A percentile compares a stretch with the other conserved stretches of the same genome.
Conservation (phyloP, 805 yeast genomes). For the Kluyveromyces wickerhamii region DNA sequence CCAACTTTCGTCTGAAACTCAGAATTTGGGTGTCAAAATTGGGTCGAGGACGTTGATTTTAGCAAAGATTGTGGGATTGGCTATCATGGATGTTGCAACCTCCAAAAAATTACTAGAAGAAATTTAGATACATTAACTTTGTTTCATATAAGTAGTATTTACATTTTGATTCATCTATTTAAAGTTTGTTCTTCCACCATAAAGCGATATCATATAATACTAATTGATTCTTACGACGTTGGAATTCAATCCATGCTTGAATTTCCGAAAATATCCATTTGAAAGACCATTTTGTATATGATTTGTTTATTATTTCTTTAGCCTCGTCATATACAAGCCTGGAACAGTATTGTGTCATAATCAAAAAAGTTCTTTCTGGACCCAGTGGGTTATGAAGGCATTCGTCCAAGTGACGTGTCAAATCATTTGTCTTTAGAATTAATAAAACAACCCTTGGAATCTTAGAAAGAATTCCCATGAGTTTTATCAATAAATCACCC, state of each 20-base stretch:
- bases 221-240: constrained; percentile 23
- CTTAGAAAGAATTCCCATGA: constrained; percentile 69
- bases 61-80: constrained; percentile 52
- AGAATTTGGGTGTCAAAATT: background rate
- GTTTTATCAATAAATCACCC: constrained; percentile 56
- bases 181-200: constrained; percentile 20
- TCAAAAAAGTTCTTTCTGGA: constrained; percentile 76
- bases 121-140: no score
- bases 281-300: constrained; percentile 19
- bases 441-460: constrained; percentile 83
- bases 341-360: constrained; percentile 88
- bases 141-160: no score
- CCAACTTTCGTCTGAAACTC: constrained; percentile 21
- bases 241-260: constrained; percentile 21
- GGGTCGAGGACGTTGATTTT: constrained; percentile 32
- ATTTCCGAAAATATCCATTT: constrained; percentile 20
- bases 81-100: constrained; percentile 55
- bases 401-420: constrained; percentile 85
- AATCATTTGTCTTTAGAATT: constrained; percentile 87
- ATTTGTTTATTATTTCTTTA: constrained; percentile 30
- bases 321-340: constrained; percentile 65
- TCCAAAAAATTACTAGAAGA: constrained; percentile 35
- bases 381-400: constrained; percentile 75
- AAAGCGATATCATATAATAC: constrained; percentile 22
- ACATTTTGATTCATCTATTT: no score